Evolutionary conservation across 345 rosid species (phyloP).

Genomic region (Salix brachista): DNA sequence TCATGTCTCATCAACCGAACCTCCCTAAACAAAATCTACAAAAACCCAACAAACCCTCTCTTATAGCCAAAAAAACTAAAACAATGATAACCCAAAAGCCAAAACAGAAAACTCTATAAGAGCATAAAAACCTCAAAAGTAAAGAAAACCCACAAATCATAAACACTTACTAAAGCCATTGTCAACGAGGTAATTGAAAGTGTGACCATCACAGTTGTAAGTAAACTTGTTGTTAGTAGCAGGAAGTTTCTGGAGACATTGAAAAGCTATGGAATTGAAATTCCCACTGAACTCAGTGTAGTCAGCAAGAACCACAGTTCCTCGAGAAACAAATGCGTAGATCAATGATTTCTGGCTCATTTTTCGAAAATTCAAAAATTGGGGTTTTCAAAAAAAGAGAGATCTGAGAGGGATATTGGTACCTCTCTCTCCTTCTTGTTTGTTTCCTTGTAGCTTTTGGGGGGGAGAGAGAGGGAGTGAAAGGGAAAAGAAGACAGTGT

Average conservation of each 20-base stretch:
- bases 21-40: not conserved
- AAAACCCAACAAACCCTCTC: not conserved
- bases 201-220: slow-evolving; percentile 62
- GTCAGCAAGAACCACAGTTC: slow-evolving; percentile 47
- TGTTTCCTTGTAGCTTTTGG: not conserved
- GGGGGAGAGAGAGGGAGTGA: not conserved
- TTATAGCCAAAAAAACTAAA: no score
- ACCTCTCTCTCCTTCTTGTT: not conserved
- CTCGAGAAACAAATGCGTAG: slow-evolving; percentile 61
- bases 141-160: not conserved
- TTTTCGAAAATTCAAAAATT: not conserved
- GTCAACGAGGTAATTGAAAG: slow-evolving; percentile 61
- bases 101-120: not conserved
- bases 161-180: slow-evolving; percentile 40
- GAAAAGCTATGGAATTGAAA: slow-evolving; percentile 57
- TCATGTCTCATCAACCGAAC: not conserved
- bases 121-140: not conserved
- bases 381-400: not conserved
- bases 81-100: not conserved
- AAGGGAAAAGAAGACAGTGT: not conserved
- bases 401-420: not conserved
- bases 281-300: slow-evolving; percentile 56
- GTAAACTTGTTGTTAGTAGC: slow-evolving; percentile 56
- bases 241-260: slow-evolving; percentile 64
- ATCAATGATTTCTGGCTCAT: slow-evolving; percentile 62